Evolutionary conservation across 768 basidiomycete species (phyloP).

Genomic region (Fibroporia radiculosa): DNA sequence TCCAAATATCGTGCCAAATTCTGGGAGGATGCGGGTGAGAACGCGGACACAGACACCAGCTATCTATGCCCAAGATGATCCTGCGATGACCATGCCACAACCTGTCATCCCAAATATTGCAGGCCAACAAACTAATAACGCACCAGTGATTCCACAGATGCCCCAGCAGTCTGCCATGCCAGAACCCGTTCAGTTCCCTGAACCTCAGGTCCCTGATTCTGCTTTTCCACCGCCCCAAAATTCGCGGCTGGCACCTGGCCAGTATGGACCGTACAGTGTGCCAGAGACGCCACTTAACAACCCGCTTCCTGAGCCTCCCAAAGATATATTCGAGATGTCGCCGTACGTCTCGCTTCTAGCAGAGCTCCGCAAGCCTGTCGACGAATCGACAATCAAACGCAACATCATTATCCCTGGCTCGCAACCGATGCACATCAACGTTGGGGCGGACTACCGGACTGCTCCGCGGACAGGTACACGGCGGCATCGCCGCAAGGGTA

Average conservation of each 20-base stretch:
- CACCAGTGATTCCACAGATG: constrained; percentile 14
- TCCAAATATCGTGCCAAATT: not conserved
- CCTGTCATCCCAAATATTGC: constrained; percentile 6
- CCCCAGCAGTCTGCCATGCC: constrained; percentile 6
- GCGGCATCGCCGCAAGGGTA: not conserved
- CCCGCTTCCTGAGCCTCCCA: constrained; percentile 58
- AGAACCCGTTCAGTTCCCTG: constrained; percentile 1
- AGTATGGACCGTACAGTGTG: not conserved
- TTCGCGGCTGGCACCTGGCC: constrained; percentile 8
- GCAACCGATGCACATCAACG: not conserved
- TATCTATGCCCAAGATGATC: not conserved
- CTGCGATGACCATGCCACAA: constrained; percentile 5
- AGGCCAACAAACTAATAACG: not conserved
- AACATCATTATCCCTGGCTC: not conserved
- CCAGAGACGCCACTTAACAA: constrained; percentile 25
- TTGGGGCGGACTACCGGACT: not conserved
- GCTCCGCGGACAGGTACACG: not conserved
- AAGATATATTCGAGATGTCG: constrained; percentile 48
- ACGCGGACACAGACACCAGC: constrained; percentile 2
- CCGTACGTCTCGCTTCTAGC: constrained; percentile 47
- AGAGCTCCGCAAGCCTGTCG: constrained; percentile 30
- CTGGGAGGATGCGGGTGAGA: constrained; percentile 9
- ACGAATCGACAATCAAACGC: constrained; percentile 8
- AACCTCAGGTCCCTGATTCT: not conserved
- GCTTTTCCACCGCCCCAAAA: constrained; percentile 1